Conservation (phyloP, 768 basidiomycete species). For the Lactarius hengduanensis region DNA sequence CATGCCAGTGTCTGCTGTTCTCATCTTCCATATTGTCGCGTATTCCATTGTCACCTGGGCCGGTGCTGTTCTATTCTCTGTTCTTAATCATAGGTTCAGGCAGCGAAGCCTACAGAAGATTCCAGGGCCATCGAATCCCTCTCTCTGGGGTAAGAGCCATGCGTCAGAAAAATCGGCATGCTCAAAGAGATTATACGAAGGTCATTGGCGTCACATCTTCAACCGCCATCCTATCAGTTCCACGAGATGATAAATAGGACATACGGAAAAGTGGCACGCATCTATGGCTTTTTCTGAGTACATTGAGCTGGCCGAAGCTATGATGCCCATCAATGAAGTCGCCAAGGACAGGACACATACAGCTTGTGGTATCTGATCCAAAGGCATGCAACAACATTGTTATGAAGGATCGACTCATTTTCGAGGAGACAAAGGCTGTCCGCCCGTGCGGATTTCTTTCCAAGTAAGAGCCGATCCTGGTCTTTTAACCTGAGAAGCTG, state of each 20-base stretch:
- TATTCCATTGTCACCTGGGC: not conserved
- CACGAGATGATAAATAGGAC: not conserved
- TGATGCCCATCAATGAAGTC: no score
- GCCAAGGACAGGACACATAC: not conserved
- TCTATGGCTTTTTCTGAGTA: conserved; percentile 5
- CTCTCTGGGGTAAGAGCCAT: conserved; percentile 1
- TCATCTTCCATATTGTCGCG: not conserved
- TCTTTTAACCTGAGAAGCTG: not conserved
- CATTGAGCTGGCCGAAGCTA: not conserved
- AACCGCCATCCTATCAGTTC: not conserved
- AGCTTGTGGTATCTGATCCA: not conserved
- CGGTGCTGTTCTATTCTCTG: not conserved
- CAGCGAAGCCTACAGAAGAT: not conserved
- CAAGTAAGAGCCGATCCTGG: not conserved
- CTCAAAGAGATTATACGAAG: not conserved
- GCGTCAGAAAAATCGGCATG: not conserved
- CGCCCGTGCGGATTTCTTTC: not conserved
- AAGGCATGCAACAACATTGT: not conserved
- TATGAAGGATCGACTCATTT: conserved; percentile 1
- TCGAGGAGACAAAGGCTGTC: conserved; percentile 1
- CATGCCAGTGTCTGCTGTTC: not conserved
- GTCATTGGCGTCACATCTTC: not conserved
- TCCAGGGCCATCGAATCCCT: not conserved
- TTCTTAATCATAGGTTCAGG: not conserved
- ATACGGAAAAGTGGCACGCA: not conserved